Conservation (phyloP, 139 green algal genomes). For the Chlamydomonas sphaeroides region DNA sequence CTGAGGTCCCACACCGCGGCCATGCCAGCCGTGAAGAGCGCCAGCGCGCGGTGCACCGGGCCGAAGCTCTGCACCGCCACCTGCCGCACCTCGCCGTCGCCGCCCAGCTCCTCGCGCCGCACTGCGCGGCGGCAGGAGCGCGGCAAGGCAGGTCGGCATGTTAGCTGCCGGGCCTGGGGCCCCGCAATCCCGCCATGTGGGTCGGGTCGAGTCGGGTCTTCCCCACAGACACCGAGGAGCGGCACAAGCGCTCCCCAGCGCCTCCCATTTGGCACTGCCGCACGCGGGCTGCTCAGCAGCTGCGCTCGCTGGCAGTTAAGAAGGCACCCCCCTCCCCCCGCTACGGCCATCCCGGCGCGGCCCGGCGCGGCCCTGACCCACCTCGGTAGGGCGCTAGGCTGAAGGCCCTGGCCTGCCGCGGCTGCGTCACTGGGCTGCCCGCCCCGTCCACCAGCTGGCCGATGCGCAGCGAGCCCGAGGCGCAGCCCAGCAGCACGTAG, state of each 20-base stretch:
- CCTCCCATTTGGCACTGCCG: too few species aligned
- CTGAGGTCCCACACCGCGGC: slow-evolving; percentile 60
- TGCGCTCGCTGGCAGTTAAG: too few species aligned
- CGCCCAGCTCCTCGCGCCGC: slow-evolving; percentile 26
- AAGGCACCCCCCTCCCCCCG: too few species aligned
- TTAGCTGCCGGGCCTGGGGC: too few species aligned
- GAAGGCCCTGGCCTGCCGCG: slow-evolving; percentile 21
- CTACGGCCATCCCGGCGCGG: too few species aligned
- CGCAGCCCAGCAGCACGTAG: slow-evolving; percentile 63
- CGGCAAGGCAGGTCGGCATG: too few species aligned
- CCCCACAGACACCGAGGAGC: too few species aligned
- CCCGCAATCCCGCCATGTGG: too few species aligned
- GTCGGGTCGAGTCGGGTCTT: too few species aligned
- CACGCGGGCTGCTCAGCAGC: too few species aligned
- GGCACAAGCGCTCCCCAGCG: too few species aligned
- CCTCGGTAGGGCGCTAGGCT: slow-evolving; percentile 48
- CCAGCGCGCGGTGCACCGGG: slow-evolving; percentile 38
- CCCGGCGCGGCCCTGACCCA: too few species aligned
- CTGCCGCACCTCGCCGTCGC: slow-evolving; percentile 38
- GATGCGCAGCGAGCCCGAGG: slow-evolving; percentile 50
- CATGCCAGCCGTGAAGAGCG: slow-evolving; percentile 39
- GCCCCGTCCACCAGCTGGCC: slow-evolving; percentile 48
- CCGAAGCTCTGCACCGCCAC: slow-evolving; percentile 44
- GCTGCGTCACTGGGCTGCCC: slow-evolving; percentile 15
- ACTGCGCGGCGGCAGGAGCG: slow-evolving; percentile 35